Base-by-base conservation (phyloP, 2,329 filamentous ascomycete genomes). In the Aspergillus texensis region DNA sequence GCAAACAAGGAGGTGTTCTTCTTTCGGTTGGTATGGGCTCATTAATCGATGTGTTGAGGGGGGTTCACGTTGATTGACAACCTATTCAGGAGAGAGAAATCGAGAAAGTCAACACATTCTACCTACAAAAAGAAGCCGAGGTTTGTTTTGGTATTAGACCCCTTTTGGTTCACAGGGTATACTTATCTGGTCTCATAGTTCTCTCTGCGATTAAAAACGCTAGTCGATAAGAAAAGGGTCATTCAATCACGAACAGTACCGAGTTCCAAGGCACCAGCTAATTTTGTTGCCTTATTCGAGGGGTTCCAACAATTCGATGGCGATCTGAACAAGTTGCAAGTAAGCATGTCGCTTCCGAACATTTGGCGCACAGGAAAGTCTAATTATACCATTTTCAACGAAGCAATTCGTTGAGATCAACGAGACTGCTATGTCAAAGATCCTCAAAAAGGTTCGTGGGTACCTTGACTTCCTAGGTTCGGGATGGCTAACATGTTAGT, bases 1-100 rank as follows among this genome's bases (percentile, higher is more conserved):
- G 95, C 94, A 62, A 99, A 99, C 82, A 97, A 96, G 81, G 94
- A 94, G 62, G 96, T 94, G 12, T 99, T 99, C 81, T 99, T 99
- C 85, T 98, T 98, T 78, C 92, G 95, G 79, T 84, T 99, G 79
- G 93, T 97, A 87, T 77, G 88, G 52, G 32, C 39, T n/a, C 16
- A 39, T 21, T 16, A 24, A 16, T 48, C 10, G 41, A n/a, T 41
- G n/a, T 57, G 45, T 34, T 54, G 41, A 26, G 36, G 41, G 14
- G 43, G n/a, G 12, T 4, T 6, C 34, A 63, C 46, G 57, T 61
- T 65, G 48, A 59, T 61, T 66, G 45, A 60, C 45, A n/a, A 54
- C 60, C 55, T 10, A 46, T 57, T 65, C 77, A 97, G 93, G 95
- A 99, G 85, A 90, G 95, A 72, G 95, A 99, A 79, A 87, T 99